Conservation (phyloP, 192 early-diverging fungal species). For the Coemansia sp. region DNA sequence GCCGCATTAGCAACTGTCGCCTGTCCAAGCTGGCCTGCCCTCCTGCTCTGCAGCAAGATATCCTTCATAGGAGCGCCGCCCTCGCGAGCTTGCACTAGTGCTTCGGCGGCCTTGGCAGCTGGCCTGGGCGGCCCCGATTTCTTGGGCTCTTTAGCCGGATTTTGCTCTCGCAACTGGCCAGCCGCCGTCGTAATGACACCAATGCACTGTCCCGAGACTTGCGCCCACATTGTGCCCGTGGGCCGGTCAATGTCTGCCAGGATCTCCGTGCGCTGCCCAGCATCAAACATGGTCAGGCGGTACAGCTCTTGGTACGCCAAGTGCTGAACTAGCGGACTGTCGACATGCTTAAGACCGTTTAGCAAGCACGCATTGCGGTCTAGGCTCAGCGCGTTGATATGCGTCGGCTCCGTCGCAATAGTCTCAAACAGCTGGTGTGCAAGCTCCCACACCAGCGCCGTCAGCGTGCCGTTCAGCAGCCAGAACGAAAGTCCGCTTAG, state of each 20-base stretch:
- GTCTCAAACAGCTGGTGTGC: conserved; percentile 55
- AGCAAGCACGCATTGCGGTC: conserved; percentile 48
- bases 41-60: conserved; percentile 32
- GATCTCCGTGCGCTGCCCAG: conserved; percentile 37
- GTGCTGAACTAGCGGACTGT: conserved; percentile 35
- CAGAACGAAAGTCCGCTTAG: conserved; percentile 27
- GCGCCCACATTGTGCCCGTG: conserved; percentile 44
- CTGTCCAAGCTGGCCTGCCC: neutral
- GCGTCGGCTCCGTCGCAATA: conserved; percentile 47
- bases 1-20: neutral
- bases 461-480: conserved; percentile 37
- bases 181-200: conserved; percentile 38
- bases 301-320: conserved; percentile 56
- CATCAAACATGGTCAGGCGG: conserved; percentile 25
- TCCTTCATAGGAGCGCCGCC: conserved; percentile 44
- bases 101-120: neutral
- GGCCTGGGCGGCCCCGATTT: conserved; percentile 2
- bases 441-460: conserved; percentile 45
- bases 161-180: conserved; percentile 26
- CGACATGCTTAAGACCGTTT: conserved; percentile 31
- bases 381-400: conserved; percentile 48
- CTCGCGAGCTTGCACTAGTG: neutral
- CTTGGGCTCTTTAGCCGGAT: conserved; percentile 3
- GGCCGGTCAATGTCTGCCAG: conserved; percentile 45
- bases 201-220: conserved; percentile 42